These are phyloP conservation scores for Pichia nakasei DNA, from an alignment of 805 yeast genomes.

Conservation along the genomic window DNA sequence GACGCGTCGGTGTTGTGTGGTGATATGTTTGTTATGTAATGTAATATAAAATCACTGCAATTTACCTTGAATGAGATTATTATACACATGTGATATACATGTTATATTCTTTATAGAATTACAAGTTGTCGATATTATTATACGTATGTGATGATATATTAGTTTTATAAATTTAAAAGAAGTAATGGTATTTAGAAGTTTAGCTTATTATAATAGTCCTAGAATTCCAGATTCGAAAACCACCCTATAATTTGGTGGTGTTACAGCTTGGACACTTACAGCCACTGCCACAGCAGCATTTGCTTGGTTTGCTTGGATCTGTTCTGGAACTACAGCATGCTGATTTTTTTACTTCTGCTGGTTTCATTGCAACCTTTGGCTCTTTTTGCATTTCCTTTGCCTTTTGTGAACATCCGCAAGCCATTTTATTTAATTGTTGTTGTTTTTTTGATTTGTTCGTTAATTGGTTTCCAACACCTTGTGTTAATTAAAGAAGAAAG, in stretches of 20 bases:
- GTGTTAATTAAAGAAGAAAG: no score
- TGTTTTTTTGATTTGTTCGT: no score
- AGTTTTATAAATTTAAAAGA: background rate
- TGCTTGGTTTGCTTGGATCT: slow-evolving; percentile 11
- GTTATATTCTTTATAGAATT: background rate
- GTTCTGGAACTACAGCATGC: slow-evolving; percentile 22
- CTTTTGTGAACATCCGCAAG: slow-evolving; percentile 18
- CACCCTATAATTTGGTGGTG: slow-evolving; percentile 30
- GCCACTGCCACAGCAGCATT: slow-evolving; percentile 29
- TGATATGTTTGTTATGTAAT: no score
- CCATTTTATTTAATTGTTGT: slow-evolving; percentile 16
- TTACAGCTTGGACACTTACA: slow-evolving; percentile 30
- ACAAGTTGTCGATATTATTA: no score
- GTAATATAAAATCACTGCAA: no score
- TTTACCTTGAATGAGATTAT: no score
- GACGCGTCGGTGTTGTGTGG: background rate
- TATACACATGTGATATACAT: no score
- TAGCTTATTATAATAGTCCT: slow-evolving; percentile 5
- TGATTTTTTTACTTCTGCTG: slow-evolving; percentile 5
- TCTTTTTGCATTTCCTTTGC: slow-evolving; percentile 5
- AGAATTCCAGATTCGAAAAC: no score
- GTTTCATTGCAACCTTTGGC: background rate
- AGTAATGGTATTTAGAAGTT: background rate
- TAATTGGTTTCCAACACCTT: no score
- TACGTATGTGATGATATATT: background rate